phyloP scores from a whole-genome alignment of 331 rosid species.

The Malus hybrid region DNA sequence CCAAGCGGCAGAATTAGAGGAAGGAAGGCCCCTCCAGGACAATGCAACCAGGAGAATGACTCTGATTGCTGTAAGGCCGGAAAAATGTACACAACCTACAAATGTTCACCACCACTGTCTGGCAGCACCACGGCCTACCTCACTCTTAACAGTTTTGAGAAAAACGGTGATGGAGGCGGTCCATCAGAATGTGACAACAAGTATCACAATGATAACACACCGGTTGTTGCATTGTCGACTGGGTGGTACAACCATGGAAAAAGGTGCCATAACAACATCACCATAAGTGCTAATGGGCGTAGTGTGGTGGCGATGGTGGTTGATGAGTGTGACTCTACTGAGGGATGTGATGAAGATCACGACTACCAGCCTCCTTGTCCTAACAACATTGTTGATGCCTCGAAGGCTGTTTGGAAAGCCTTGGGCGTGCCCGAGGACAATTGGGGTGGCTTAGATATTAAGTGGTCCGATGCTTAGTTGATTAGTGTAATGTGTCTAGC shows the following conservation, averaged over 20 bases:
- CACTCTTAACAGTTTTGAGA: constrained; percentile 21
- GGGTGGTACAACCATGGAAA: constrained; percentile 29
- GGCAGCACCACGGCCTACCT: constrained; percentile 21
- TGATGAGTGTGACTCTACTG: constrained; percentile 35
- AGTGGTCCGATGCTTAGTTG: background rate
- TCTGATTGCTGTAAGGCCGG: background rate
- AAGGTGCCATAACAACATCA: constrained; percentile 25
- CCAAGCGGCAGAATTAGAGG: background rate
- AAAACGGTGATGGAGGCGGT: constrained; percentile 27
- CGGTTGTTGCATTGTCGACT: constrained; percentile 19
- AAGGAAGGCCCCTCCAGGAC: background rate
- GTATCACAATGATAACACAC: constrained; percentile 19
- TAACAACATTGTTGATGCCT: constrained; percentile 48
- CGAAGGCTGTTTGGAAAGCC: constrained; percentile 43
- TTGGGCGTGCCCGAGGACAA: constrained; percentile 9
- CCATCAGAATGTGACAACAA: constrained; percentile 26
- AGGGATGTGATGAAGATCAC: constrained; percentile 36
- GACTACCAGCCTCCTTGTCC: constrained; percentile 44
- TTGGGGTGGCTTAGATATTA: constrained; percentile 5
- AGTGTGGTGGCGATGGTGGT: constrained; percentile 40
- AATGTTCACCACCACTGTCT: background rate
- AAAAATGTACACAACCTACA: background rate
- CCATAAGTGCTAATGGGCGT: constrained; percentile 22
- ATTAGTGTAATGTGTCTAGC: background rate
- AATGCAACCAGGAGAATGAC: background rate